Evolutionary conservation across 2,329 filamentous ascomycete species (phyloP).

Genomic region (Coniella vitis): DNA sequence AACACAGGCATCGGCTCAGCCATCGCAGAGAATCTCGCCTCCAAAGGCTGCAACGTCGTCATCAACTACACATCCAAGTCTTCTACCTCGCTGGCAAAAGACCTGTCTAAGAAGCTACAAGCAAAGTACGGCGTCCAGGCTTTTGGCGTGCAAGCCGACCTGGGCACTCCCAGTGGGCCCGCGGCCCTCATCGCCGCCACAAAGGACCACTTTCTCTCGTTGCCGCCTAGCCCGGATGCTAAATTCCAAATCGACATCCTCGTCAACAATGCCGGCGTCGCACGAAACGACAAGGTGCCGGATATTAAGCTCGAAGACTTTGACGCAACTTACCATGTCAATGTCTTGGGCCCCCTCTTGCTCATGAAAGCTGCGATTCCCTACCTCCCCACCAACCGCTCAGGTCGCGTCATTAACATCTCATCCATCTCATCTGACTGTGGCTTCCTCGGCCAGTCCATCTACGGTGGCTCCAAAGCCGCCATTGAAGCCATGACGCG

Average conservation of each 20-base stretch:
- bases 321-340: slow-evolving; percentile 66
- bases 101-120: slow-evolving; percentile 56
- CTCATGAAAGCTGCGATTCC: slow-evolving; percentile 67
- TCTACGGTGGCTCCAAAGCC: slow-evolving; percentile 53
- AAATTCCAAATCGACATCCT: slow-evolving; percentile 70
- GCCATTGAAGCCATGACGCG: slow-evolving; percentile 54
- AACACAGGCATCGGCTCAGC: slow-evolving; percentile 60
- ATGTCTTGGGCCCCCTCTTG: slow-evolving; percentile 74
- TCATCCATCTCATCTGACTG: slow-evolving; percentile 48
- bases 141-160: slow-evolving; percentile 62
- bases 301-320: slow-evolving; percentile 62
- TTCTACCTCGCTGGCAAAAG: slow-evolving; percentile 38
- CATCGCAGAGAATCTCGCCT: slow-evolving; percentile 61
- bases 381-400: slow-evolving; percentile 63
- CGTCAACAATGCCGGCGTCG: slow-evolving; percentile 77
- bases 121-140: slow-evolving; percentile 52
- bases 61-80: slow-evolving; percentile 58
- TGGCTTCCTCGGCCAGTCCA: slow-evolving; percentile 47
- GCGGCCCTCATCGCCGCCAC: slow-evolving; percentile 51
- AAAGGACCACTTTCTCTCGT: slow-evolving; percentile 50
- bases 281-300: slow-evolving; percentile 57
- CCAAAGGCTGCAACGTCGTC: slow-evolving; percentile 62
- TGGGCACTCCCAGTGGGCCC: slow-evolving; percentile 55
- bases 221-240: slow-evolving; percentile 30
- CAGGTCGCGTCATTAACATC: slow-evolving; percentile 48